A percentile compares a stretch with the other conserved stretches of the same genome.
Conservation (phyloP, 345 rosid genomes). For the Carallia pectinifolia region DNA sequence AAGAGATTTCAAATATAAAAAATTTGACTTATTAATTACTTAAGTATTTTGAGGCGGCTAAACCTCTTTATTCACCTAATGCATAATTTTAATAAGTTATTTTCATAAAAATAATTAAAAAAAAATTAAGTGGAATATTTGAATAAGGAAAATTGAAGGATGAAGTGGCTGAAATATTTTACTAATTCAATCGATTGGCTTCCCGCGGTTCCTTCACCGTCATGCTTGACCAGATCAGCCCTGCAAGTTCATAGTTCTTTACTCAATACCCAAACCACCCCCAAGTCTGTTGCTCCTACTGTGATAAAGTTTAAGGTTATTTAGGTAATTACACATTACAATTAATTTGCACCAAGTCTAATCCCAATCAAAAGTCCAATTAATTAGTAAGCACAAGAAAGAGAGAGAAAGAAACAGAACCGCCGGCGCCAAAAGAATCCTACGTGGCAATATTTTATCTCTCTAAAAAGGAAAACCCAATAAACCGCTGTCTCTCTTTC, state of each 20-base stretch:
- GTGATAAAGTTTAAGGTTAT: not conserved
- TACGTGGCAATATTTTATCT: constrained; percentile 4
- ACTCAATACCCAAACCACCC: not conserved
- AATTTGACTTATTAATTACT: too few relatives aligned
- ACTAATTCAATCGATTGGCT: not conserved
- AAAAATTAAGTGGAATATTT: not conserved
- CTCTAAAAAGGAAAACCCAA: not conserved
- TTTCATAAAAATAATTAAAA: not conserved
- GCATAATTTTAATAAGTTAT: not conserved
- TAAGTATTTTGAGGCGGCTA: too few relatives aligned
- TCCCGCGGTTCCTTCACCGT: not conserved
- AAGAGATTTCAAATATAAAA: too few relatives aligned
- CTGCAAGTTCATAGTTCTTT: not conserved
- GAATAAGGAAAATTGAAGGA: not conserved
- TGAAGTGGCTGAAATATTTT: not conserved
- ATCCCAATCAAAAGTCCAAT: too few relatives aligned
- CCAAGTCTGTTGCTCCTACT: accelerated
- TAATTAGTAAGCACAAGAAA: too few relatives aligned
- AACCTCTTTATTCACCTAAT: too few relatives aligned
- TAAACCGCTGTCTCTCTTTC: not conserved
- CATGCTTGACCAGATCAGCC: not conserved
- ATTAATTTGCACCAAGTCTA: too few relatives aligned
- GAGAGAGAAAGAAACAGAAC: constrained; percentile 5
- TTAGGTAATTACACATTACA: too few relatives aligned
- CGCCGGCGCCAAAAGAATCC: constrained; percentile 18